Percentiles rank a stretch among this genome's conserved stretches.
Conservation (phyloP, 192 early-diverging fungal species). For the Pilobolus umbonatus region DNA sequence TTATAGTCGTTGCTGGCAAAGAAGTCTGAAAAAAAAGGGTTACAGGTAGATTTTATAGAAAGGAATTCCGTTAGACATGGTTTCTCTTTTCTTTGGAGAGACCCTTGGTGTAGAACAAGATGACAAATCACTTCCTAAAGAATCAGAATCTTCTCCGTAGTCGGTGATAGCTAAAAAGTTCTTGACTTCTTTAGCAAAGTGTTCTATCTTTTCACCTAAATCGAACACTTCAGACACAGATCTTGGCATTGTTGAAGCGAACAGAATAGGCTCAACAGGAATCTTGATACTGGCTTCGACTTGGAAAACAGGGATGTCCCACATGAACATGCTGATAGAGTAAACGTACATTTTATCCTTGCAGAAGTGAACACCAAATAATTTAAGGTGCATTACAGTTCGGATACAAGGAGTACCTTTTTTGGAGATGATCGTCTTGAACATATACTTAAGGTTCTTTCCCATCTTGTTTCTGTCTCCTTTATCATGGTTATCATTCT, state of each 20-base stretch:
- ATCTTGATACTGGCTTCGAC: background rate
- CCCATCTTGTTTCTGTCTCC: background rate
- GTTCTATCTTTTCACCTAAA: background rate
- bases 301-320: background rate
- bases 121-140: background rate
- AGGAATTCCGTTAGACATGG: too few species aligned
- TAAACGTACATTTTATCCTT: background rate
- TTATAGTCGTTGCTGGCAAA: too few species aligned
- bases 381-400: background rate
- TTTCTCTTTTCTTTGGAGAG: background rate
- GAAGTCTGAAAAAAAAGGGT: too few species aligned
- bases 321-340: background rate
- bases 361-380: background rate
- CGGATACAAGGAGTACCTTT: background rate
- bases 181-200: background rate
- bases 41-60: too few species aligned
- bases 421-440: background rate
- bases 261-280: background rate
- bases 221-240: background rate
- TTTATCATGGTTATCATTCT: background rate
- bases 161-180: background rate
- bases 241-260: background rate
- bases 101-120: background rate
- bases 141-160: background rate
- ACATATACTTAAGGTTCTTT: background rate